These are phyloP conservation scores for Emergomyces pasteurianus DNA, from an alignment of 2,329 filamentous ascomycete species.

Conservation along the genomic window DNA sequence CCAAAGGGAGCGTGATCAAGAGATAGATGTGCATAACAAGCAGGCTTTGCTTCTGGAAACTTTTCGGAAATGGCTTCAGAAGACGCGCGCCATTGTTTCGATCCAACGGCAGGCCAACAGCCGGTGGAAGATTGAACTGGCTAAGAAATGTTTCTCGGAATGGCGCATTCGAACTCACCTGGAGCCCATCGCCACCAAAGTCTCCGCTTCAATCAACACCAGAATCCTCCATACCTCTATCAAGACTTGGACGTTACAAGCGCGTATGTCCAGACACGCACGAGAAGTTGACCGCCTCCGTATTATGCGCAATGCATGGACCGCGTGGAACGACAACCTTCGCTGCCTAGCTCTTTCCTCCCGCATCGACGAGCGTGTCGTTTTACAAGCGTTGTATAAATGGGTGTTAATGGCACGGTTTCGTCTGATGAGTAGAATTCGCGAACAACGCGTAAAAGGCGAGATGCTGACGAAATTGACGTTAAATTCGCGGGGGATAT, in stretches of 20 bases:
- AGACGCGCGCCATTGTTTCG: constrained; percentile 17
- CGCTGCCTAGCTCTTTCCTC: constrained; percentile 41
- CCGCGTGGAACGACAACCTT: constrained; percentile 49
- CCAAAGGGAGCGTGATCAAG: constrained; percentile 28
- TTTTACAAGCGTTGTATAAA: constrained; percentile 46
- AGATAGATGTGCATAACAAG: constrained; percentile 24
- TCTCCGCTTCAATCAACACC: constrained; percentile 34
- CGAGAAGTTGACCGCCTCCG: constrained; percentile 39
- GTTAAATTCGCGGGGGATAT: constrained; percentile 26
- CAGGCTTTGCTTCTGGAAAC: constrained; percentile 17
- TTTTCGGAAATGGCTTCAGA: constrained; percentile 26
- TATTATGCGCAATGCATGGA: constrained; percentile 46
- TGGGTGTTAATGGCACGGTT: constrained; percentile 45
- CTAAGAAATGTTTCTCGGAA: constrained; percentile 28
- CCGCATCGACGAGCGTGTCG: constrained; percentile 44
- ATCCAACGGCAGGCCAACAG: constrained; percentile 21
- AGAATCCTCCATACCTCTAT: constrained; percentile 38
- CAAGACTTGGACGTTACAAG: constrained; percentile 38
- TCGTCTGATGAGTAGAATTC: constrained; percentile 28
- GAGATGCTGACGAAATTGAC: constrained; percentile 30
- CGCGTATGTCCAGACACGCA: constrained; percentile 37
- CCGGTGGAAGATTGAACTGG: constrained; percentile 21
- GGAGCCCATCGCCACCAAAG: constrained; percentile 28
- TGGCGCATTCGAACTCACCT: constrained; percentile 33
- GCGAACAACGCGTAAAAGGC: constrained; percentile 28